phyloP scores from a whole-genome alignment of 495 filamentous ascomycete genomes.

The Lentithecium fluviatile region DNA sequence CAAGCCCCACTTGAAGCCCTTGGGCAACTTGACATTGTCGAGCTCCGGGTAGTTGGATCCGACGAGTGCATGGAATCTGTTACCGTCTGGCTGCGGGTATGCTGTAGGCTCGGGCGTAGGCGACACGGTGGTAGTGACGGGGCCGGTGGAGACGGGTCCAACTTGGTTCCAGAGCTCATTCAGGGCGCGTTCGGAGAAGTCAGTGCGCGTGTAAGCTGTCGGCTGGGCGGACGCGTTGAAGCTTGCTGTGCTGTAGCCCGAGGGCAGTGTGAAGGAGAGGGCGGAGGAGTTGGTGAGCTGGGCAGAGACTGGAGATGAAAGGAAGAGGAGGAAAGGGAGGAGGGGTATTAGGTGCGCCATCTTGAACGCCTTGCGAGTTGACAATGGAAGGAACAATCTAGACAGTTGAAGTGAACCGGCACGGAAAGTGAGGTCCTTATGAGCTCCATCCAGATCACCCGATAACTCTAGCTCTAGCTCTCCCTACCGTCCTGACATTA shows the following conservation, averaged over 20 bases:
- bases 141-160: constrained; percentile 45
- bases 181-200: constrained; percentile 47
- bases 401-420: neutral
- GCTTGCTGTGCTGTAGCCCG: constrained; percentile 37
- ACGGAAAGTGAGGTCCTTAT: constrained; percentile 2
- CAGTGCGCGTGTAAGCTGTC: constrained; percentile 39
- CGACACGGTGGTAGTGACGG: constrained; percentile 46
- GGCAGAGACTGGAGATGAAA: neutral
- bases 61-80: constrained; percentile 43
- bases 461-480: neutral
- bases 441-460: constrained; percentile 3
- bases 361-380: constrained; percentile 1
- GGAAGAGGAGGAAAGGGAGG: constrained; percentile 4
- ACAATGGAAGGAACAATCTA: neutral
- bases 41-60: constrained; percentile 34
- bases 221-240: constrained; percentile 46
- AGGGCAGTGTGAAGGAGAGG: constrained; percentile 17
- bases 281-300: constrained; percentile 8
- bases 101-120: constrained; percentile 49
- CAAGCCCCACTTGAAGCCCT: constrained; percentile 78
- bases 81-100: constrained; percentile 40
- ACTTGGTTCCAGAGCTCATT: constrained; percentile 48
- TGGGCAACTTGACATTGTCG: constrained; percentile 51
- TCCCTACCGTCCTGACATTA: neutral
- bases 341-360: constrained; percentile 18